Conservation (phyloP, 2,329 filamentous ascomycete species). For the Tympanopsis confertula region DNA sequence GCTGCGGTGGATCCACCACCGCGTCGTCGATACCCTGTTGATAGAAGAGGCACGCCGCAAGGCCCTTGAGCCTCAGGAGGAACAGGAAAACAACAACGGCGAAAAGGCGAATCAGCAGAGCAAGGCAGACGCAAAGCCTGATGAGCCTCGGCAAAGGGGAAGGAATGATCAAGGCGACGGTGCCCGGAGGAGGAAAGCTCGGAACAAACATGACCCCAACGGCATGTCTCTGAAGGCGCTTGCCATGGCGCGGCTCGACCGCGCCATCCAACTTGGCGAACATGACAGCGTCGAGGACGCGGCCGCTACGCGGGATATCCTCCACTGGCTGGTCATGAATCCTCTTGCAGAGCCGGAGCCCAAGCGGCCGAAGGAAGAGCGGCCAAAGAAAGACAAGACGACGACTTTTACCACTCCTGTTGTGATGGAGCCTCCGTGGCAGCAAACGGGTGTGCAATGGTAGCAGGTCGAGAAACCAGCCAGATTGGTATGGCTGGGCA, state of each 20-base stretch:
- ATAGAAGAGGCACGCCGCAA: slow-evolving; percentile 6
- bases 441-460: too few species aligned
- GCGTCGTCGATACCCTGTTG: slow-evolving; percentile 30
- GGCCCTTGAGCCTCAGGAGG: slow-evolving; percentile 4
- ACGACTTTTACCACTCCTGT: too few species aligned
- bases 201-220: too few species aligned
- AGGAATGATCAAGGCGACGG: slow-evolving; percentile 9
- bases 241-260: slow-evolving; percentile 19
- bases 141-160: slow-evolving; percentile 1
- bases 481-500: too few species aligned
- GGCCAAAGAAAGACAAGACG: too few species aligned
- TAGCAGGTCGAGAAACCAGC: too few species aligned
- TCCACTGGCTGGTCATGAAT: slow-evolving; percentile 21
- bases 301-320: slow-evolving; percentile 26
- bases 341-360: neutral
- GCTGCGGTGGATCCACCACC: slow-evolving; percentile 33
- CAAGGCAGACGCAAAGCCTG: slow-evolving; percentile 5
- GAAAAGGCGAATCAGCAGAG: slow-evolving; percentile 5
- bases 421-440: too few species aligned
- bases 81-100: slow-evolving; percentile 5
- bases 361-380: too few species aligned
- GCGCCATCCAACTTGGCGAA: slow-evolving; percentile 24
- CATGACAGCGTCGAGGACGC: slow-evolving; percentile 34
- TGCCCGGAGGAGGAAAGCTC: slow-evolving; percentile 8
- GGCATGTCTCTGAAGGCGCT: slow-evolving; percentile 26